These are phyloP conservation scores for Fusarium metavorans DNA, from an alignment of 2,329 filamentous ascomycete genomes.

Conservation along the genomic window DNA sequence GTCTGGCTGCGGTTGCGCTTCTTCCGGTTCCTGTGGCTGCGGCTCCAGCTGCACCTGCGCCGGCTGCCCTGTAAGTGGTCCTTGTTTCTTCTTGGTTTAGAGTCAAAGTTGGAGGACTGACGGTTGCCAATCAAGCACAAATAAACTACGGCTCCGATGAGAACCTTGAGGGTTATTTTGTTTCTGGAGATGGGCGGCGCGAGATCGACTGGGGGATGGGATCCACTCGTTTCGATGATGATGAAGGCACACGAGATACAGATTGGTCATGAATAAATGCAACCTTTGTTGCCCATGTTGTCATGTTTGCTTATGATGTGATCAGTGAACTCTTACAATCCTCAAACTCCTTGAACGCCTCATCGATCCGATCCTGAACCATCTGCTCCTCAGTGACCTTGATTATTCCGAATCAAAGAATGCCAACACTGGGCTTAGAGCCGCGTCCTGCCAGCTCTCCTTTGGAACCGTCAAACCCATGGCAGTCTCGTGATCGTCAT, in stretches of 20 bases:
- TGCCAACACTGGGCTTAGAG: constrained; percentile 49
- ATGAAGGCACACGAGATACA: background rate
- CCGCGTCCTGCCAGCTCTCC: constrained; percentile 16
- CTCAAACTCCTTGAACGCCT: background rate
- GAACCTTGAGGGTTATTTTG: constrained; percentile 41
- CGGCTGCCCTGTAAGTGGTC: constrained; percentile 56
- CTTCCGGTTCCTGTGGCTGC: constrained; percentile 57
- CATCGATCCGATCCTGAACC: background rate
- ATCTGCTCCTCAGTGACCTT: background rate
- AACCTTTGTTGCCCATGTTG: background rate
- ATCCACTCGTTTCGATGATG: constrained; percentile 37
- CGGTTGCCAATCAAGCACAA: constrained; percentile 45
- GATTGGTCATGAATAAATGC: constrained; percentile 14
- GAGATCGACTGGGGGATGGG: constrained; percentile 19
- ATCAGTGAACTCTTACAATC: background rate
- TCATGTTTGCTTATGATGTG: background rate
- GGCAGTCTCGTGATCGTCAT: background rate
- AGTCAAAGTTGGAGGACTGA: constrained; percentile 26
- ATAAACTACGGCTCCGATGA: constrained; percentile 38
- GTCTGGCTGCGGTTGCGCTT: constrained; percentile 57
- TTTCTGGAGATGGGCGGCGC: constrained; percentile 12
- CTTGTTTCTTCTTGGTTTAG: constrained; percentile 20
- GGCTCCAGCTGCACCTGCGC: constrained; percentile 57
- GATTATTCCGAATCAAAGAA: constrained; percentile 43
- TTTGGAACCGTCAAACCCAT: background rate